phyloP scores from a whole-genome alignment of 2,329 filamentous ascomycete species.

The Teratosphaeriaceae sp. region DNA sequence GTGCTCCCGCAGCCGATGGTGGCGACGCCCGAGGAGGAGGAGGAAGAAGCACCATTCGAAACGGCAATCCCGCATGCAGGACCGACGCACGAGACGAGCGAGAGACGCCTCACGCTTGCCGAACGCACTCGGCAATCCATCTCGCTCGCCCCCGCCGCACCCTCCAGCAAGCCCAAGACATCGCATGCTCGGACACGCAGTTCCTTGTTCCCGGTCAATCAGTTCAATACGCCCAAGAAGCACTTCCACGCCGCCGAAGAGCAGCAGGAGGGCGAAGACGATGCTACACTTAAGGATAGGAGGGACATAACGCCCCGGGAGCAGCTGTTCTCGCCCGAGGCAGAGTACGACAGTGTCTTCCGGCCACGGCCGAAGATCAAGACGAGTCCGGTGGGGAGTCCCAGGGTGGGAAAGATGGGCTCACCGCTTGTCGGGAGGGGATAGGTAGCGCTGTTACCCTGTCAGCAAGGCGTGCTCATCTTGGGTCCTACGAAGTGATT shows the following conservation, averaged over 20 bases:
- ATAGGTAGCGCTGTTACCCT: too few relatives aligned
- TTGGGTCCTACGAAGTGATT: neutral
- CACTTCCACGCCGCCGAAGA: neutral
- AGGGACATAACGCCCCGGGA: slow-evolving; percentile 53
- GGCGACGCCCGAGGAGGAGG: too few relatives aligned
- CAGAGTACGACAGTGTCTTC: slow-evolving; percentile 77
- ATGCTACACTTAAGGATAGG: slow-evolving; percentile 11
- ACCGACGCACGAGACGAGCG: slow-evolving; percentile 1
- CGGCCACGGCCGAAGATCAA: slow-evolving; percentile 75
- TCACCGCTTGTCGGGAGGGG: too few relatives aligned
- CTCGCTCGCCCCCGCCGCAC: slow-evolving; percentile 48
- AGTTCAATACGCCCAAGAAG: slow-evolving; percentile 47
- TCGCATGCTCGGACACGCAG: slow-evolving; percentile 30
- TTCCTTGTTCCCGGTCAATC: slow-evolving; percentile 44
- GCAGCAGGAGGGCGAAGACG: slow-evolving; percentile 2
- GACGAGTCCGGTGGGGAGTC: slow-evolving; percentile 53
- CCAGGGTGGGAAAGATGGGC: too few relatives aligned
- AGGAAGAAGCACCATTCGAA: too few relatives aligned
- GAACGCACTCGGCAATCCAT: slow-evolving; percentile 56
- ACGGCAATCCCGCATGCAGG: too few relatives aligned
- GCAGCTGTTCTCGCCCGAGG: slow-evolving; percentile 62
- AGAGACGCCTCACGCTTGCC: too few relatives aligned
- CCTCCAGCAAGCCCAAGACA: slow-evolving; percentile 12
- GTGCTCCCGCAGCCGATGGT: slow-evolving; percentile 17
- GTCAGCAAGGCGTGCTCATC: too few relatives aligned